Percentiles rank a stretch among this genome's conserved stretches.
phyloP scores from a whole-genome alignment of 306 rosid genomes.

The Erythrophleum fordii region DNA sequence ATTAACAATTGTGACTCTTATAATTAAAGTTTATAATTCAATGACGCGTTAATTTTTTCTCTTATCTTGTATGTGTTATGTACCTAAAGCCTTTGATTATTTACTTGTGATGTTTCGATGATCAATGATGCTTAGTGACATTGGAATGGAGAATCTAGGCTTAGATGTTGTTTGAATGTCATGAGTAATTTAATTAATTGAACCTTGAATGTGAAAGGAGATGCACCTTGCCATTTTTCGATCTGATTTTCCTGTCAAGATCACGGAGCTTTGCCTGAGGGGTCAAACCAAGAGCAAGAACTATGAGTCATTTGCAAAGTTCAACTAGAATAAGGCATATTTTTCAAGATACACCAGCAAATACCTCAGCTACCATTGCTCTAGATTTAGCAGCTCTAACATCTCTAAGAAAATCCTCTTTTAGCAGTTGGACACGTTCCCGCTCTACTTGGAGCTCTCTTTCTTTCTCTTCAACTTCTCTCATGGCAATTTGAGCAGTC shows the following conservation, averaged over 20 bases:
- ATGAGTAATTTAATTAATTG: too few relatives aligned
- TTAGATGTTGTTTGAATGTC: too few relatives aligned
- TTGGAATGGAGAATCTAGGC: too few relatives aligned
- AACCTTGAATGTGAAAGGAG: not conserved
- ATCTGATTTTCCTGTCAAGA: slow-evolving; percentile 38
- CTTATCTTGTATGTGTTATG: too few relatives aligned
- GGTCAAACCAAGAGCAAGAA: slow-evolving; percentile 10
- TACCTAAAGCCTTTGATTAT: too few relatives aligned
- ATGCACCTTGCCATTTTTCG: slow-evolving; percentile 39
- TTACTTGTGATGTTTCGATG: too few relatives aligned
- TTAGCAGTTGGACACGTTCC: slow-evolving; percentile 12
- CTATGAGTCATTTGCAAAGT: not conserved
- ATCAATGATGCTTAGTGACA: too few relatives aligned
- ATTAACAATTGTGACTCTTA: too few relatives aligned
- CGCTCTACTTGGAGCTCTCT: slow-evolving; percentile 34
- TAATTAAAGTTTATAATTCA: too few relatives aligned
- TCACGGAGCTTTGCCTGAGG: slow-evolving; percentile 43
- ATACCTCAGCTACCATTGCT: slow-evolving; percentile 47
- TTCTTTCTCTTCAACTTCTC: slow-evolving; percentile 32
- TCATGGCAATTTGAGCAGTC: slow-evolving; percentile 29
- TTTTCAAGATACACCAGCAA: not conserved
- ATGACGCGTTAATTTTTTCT: too few relatives aligned
- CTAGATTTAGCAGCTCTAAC: slow-evolving; percentile 38
- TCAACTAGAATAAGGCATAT: not conserved
- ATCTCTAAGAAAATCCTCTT: slow-evolving; percentile 32